Conservation (phyloP, 1,139 yeast genomes). For the Yamadazyma sp. region DNA sequence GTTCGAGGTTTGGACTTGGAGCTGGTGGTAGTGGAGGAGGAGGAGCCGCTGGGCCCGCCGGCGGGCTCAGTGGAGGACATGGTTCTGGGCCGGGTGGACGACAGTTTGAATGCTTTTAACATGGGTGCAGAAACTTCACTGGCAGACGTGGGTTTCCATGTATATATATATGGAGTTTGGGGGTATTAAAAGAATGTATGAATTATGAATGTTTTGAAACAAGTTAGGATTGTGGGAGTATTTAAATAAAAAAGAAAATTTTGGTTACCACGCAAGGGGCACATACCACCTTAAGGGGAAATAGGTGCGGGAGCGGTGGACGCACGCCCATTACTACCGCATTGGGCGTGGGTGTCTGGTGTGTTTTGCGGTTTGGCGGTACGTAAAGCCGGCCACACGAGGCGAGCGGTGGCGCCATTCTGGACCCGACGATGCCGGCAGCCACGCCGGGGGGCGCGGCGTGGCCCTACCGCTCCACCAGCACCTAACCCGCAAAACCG, state of each 20-base stretch:
- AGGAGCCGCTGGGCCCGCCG: not conserved
- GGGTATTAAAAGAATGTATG: conserved; percentile 7
- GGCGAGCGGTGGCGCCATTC: too few species aligned
- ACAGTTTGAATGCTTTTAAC: conserved; percentile 17
- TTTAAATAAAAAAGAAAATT: conserved; percentile 1
- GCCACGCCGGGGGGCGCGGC: too few species aligned
- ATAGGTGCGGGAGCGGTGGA: not conserved
- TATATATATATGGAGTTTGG: not conserved
- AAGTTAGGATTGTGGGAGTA: conserved; percentile 1
- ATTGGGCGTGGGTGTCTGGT: too few species aligned
- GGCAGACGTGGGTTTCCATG: too few species aligned
- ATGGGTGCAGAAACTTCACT: too few species aligned
- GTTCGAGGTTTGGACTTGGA: conserved; percentile 1
- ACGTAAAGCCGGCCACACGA: too few species aligned
- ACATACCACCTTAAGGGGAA: not conserved
- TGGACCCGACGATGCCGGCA: too few species aligned
- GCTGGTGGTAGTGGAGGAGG: not conserved
- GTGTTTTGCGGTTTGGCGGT: too few species aligned
- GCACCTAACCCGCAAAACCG: too few species aligned
- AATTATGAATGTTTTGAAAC: conserved; percentile 10
- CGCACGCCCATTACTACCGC: too few species aligned
- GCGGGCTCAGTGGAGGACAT: not conserved
- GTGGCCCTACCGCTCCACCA: too few species aligned
- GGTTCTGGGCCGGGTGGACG: conserved; percentile 1
- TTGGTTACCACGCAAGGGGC: not conserved